A percentile compares a stretch with the other conserved stretches of the same genome.
phyloP scores from a whole-genome alignment of 805 yeast species.

The Ogataea parapolymorpha region DNA sequence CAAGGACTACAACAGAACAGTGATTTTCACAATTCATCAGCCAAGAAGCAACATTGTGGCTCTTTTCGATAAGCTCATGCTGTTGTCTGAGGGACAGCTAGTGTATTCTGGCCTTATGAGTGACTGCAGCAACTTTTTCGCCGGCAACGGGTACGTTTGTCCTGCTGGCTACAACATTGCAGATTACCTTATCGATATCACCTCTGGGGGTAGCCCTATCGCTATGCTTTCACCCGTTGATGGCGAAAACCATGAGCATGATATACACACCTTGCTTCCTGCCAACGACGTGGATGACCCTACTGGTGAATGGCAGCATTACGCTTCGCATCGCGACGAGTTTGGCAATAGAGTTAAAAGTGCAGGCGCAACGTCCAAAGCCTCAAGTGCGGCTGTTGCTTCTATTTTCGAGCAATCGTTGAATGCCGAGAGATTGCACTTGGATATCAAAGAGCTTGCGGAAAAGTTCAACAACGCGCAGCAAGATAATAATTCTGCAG shows the following conservation, averaged over 20 bases:
- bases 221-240: too few species aligned
- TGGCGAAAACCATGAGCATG: constrained; percentile 20
- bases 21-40: constrained; percentile 92
- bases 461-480: constrained; percentile 16
- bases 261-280: constrained; percentile 30
- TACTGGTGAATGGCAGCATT: constrained; percentile 84
- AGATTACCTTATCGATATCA: constrained; percentile 86
- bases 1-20: constrained; percentile 76
- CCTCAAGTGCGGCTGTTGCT: constrained; percentile 7
- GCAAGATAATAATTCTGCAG: constrained; percentile 10
- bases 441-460: constrained; percentile 34
- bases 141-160: constrained; percentile 70
- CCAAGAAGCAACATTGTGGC: constrained; percentile 96
- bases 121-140: constrained; percentile 72
- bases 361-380: constrained; percentile 1
- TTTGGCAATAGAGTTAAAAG: constrained; percentile 33
- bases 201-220: constrained; percentile 44
- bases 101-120: constrained; percentile 85
- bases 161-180: constrained; percentile 93
- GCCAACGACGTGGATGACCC: constrained; percentile 42
- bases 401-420: constrained; percentile 32
- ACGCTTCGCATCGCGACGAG: constrained; percentile 77
- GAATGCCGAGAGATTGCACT: constrained; percentile 38
- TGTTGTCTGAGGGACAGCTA: constrained; percentile 80
- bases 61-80: constrained; percentile 74